Base-by-base conservation (phyloP, 306 rosid species). In the Trifolium fragiferum region DNA sequence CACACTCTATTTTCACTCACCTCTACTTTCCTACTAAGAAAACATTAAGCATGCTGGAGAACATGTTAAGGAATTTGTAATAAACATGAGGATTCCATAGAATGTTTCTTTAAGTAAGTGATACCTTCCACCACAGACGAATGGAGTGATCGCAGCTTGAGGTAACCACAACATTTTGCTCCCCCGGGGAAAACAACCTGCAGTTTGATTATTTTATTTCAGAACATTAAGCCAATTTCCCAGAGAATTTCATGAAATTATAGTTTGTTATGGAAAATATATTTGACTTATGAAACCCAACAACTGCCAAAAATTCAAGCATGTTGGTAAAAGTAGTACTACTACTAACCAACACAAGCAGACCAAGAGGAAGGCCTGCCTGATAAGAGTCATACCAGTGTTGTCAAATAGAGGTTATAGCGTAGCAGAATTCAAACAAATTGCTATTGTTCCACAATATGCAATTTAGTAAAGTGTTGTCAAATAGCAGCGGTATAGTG, bases 111-210 rank as follows among this genome's bases (percentile, higher is more conserved):
- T 58, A 80, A 59, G 30, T 58, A 68, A 47, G 67, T 3, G 35
- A 27, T 90, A 92, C 98, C 98, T 90, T 90, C 91, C 85, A 76
- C 96, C 97, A 93, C 20, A 93, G 59, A n/a, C 95, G 89, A 78
- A 90, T 87, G 44, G 95, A 77, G 77, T 66, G 98, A 74, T 93
- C 98, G 6, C 89, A 83, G 81, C 98, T 90, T 54, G 98, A 93
- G 50, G 98, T 87, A 53, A 84, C 90, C 86, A 90, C 82, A 78
- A 89, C 58, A 40, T 85, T 85, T 70, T 85, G 84, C 53, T 77
- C 73, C 68, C 73, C 77, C 61, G 76, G 82, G 65, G 96, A 69
- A 89, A 89, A 93, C 84, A 82, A 61, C 84, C 97, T 93, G 97
- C 88, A 84, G 14, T 80, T 55, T 55, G 51, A 68, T 53, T 78